Base-by-base conservation (phyloP, 345 rosid species). In the Orychophragmus violaceus region DNA sequence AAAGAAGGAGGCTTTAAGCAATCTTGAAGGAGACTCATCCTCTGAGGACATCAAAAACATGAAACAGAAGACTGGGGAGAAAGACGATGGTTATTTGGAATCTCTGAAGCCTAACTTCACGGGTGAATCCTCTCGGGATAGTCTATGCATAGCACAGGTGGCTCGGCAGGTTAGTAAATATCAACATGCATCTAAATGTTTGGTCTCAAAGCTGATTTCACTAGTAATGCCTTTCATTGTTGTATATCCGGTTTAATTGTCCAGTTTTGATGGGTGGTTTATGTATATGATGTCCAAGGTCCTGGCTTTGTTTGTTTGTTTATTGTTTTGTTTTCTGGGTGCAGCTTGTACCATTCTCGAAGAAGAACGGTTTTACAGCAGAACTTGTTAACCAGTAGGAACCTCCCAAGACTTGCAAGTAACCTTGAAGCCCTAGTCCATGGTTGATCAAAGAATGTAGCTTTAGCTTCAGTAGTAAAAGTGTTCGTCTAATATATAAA, bases 141-240 rank as follows among this genome's bases (percentile, higher is more conserved):
- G 68, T 62, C 50, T 54, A 49, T 8, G 60, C 17, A 3, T 64
- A 45, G 70, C 69, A 24, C 84, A 81, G 58, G 81, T 79, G 73
- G 83, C 83, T 69, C 76, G 64, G 59, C 83, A 90, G 95, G 95
- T 83, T 72, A 48, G 82, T 76, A 59, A 52, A 44, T n/a, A n/a
- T n/a, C n/a, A n/a, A n/a, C n/a, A n/a, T n/a, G n/a, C n/a, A n/a
- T n/a, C n/a, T n/a, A n/a, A n/a, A n/a, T n/a, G n/a, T n/a, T n/a
- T n/a, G n/a, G n/a, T n/a, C n/a, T n/a, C n/a, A n/a, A n/a, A n/a
- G n/a, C n/a, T n/a, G n/a, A n/a, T n/a, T n/a, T n/a, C n/a, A n/a
- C n/a, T n/a, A n/a, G n/a, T n/a, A n/a, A n/a, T n/a, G n/a, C n/a
- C n/a, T n/a, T n/a, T n/a, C n/a, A n/a, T n/a, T n/a, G n/a, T n/a